These are phyloP conservation scores for Mycena latifolia DNA, from an alignment of 768 basidiomycete species.

Conservation along the genomic window DNA sequence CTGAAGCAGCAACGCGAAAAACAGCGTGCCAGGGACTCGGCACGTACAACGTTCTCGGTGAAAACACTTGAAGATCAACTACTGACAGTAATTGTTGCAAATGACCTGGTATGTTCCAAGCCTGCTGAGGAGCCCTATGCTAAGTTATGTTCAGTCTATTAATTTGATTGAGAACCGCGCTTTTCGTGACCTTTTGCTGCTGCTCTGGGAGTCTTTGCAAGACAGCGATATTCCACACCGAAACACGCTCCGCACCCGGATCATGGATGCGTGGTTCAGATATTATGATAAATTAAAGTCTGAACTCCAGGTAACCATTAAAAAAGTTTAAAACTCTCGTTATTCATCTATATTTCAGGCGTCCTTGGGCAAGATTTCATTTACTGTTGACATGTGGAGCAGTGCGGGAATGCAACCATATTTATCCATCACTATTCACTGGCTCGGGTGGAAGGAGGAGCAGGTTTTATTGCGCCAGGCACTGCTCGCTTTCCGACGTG, in stretches of 20 bases:
- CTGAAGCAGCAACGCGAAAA: too few relatives aligned
- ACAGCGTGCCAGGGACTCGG: too few relatives aligned
- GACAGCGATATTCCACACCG: constrained; percentile 13
- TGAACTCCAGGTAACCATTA: constrained; percentile 40
- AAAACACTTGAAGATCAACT: constrained; percentile 1
- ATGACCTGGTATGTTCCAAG: constrained; percentile 11
- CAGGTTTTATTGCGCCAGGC: constrained; percentile 9
- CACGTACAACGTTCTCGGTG: background rate
- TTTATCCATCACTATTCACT: background rate
- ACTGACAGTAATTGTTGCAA: constrained; percentile 5
- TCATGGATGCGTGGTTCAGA: background rate
- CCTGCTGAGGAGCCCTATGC: too few relatives aligned
- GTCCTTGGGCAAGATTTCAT: background rate
- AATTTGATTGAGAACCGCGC: constrained; percentile 14
- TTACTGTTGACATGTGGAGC: constrained; percentile 3
- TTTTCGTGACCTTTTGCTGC: constrained; percentile 7
- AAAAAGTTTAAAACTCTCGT: too few relatives aligned
- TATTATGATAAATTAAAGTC: constrained; percentile 37
- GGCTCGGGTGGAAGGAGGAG: background rate
- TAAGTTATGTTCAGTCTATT: constrained; percentile 4
- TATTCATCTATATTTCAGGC: background rate
- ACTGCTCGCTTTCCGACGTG: constrained; percentile 5
- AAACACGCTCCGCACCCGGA: background rate
- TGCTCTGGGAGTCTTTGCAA: constrained; percentile 6
- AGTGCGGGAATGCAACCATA: background rate